phyloP scores from a whole-genome alignment of 2,329 filamentous ascomycete genomes.

The Alternaria novae-zelandiae region DNA sequence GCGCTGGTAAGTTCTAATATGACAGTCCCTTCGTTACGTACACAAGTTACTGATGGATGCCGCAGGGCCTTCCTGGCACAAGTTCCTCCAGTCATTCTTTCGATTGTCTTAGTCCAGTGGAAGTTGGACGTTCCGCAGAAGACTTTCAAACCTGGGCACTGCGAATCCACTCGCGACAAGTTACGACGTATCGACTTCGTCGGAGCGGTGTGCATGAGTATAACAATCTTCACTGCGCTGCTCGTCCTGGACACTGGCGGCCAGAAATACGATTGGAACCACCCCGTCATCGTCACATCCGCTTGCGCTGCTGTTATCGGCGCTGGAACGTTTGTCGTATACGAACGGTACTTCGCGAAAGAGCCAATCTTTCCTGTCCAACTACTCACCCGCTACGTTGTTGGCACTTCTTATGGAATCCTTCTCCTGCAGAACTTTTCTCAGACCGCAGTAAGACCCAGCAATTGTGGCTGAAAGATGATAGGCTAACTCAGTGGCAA shows the following conservation, averaged over 20 bases:
- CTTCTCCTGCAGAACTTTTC: constrained; percentile 52
- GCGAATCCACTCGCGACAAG: neutral
- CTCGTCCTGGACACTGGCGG: neutral
- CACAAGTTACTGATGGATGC: neutral
- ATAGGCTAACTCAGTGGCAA: neutral
- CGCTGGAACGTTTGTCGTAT: neutral
- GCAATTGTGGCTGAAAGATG: constrained; percentile 62
- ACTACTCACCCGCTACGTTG: constrained; percentile 54
- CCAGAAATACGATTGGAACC: neutral
- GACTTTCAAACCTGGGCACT: neutral
- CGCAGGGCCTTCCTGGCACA: neutral
- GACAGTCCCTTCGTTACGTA: neutral
- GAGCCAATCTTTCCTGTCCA: constrained; percentile 17
- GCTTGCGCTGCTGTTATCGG: neutral
- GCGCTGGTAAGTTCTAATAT: neutral
- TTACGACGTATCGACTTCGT: neutral
- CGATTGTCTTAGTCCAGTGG: neutral
- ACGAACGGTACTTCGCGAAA: neutral
- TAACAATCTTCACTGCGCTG: neutral
- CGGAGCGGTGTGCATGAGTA: neutral
- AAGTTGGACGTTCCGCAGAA: neutral
- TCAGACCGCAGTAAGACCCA: neutral
- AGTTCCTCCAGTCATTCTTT: neutral
- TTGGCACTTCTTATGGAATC: constrained; percentile 61
- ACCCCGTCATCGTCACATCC: neutral